Base-by-base conservation (phyloP, 78 protist genomes). In the Dictyostelium firmibasis region DNA sequence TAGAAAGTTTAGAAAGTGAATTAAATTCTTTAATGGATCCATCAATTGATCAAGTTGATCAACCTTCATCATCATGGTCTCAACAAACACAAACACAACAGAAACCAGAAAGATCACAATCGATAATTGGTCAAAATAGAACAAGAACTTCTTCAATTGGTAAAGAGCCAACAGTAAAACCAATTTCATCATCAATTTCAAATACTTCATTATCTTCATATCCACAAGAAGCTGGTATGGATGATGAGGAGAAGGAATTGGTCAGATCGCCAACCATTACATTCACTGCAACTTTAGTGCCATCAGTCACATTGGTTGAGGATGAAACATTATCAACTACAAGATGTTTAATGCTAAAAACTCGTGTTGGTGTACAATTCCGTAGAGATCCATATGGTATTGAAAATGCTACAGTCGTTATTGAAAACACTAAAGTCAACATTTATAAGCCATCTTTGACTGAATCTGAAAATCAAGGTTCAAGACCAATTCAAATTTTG, bases 371-470 rank as follows among this genome's bases (percentile, higher is more conserved):
- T 35, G 75, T 89, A 0, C 35, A 64, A 27, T 89, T 89, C 29
- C 83, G 83, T 29, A 69, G 94, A 64, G 94, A 89, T 81, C 67
- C 94, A 78, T 47, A 60, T 29, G 94, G 88, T 27, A 89, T 89
- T 36, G 94, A 89, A 81, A 69, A 69, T 44, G 86, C 94, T 11
- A 81, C 44, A 5, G 84, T 89, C 10, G 14, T 57, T 1, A 53
- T 89, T 47, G n/a, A 84, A 50, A 70, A 89, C 29, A 81, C 87
- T 0, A 89, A 89, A 47, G 38, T 89, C 0, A 81, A 89, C 36
- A 89, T 89, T 75, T 89, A 81, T 81, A 50, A 77, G 41, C 94
- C 94, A 38, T 57, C 50, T 2, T 29, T 38, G 4, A 77, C 29
- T 9, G 41, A 50, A 11, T 43, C 13, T 29, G 41, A 31, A 36